Base-by-base conservation (phyloP, 179 eudicot species). In the Camellia oleifera region DNA sequence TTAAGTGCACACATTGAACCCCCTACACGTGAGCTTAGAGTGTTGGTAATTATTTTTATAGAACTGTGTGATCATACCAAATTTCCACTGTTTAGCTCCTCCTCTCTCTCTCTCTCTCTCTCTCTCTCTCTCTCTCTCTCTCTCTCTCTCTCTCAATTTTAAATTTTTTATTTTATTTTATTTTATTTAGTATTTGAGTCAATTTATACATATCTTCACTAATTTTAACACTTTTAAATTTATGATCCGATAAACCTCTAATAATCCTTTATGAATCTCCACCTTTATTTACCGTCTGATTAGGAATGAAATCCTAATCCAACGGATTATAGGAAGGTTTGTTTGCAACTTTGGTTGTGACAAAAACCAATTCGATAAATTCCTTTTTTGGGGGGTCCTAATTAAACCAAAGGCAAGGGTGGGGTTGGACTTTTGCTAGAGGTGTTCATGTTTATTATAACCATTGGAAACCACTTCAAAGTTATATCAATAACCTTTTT, bases 21-120 rank as follows among this genome's bases (percentile, higher is more conserved):
- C 79, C 85, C 80, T 79, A 77, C 87, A 85, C 87, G 87, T 85
- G 87, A 80, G 75, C 40, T 32, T 32, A 32, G 40, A 79, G 40
- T 40, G 61, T 57, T 81, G 53, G 6, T 45, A 66, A 80, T 64
- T 40, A 65, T 46, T 62, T 62, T 53, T 63, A 40, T 53, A 15
- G 68, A 53, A 45, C 50, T 45, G n/a, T 45, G 56, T 69, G 56
- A 50, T 71, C 74, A 71, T 71, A 23, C 46, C 60, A 50, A 23
- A 8, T 42, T 69, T 52, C 54, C 45, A 69, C 12, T 32, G 40
- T 32, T 32, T 32, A 32, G 2, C 40, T 23, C 26, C 26, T 23
- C 23, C 26, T 1, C 40, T 32, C 40, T 32, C 40, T 32, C 40
- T 32, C 40, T 1, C 1, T 32, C 40, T 32, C 40, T 26, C 32